Evolutionary conservation across 495 filamentous ascomycete genomes (phyloP).

Genomic region (Cetradonia linearis): DNA sequence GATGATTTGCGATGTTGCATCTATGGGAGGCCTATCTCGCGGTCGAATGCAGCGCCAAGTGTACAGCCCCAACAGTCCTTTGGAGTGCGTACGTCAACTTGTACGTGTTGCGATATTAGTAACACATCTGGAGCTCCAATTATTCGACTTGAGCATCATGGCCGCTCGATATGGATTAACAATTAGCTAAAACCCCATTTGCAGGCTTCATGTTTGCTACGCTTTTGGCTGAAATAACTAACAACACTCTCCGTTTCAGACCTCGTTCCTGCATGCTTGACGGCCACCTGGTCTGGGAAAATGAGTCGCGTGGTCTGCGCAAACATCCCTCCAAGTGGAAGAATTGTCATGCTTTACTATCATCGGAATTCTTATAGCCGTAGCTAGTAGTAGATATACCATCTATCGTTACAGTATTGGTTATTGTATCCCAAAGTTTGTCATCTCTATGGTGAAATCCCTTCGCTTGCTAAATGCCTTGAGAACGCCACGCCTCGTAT

Average conservation of each 20-base stretch:
- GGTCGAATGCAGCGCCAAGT: not conserved
- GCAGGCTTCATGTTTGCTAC: not conserved
- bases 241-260: not conserved
- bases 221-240: not conserved
- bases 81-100: conserved; percentile 11
- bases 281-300: no score
- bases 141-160: not conserved
- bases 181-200: no score
- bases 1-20: not conserved
- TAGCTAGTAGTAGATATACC: not conserved
- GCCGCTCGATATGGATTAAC: not conserved
- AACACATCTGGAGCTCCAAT: not conserved
- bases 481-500: not conserved
- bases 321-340: not conserved
- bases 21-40: not conserved
- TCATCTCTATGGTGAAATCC: not conserved
- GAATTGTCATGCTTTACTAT: not conserved
- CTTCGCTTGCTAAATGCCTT: conserved; percentile 11
- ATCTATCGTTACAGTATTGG: not conserved
- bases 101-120: conserved; percentile 2
- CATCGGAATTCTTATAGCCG: no score
- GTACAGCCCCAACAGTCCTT: conserved; percentile 8
- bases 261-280: not conserved
- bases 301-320: not conserved
- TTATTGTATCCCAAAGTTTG: not conserved